Base-by-base conservation (phyloP, 148 eudicot species). In the Simmondsia chinensis region DNA sequence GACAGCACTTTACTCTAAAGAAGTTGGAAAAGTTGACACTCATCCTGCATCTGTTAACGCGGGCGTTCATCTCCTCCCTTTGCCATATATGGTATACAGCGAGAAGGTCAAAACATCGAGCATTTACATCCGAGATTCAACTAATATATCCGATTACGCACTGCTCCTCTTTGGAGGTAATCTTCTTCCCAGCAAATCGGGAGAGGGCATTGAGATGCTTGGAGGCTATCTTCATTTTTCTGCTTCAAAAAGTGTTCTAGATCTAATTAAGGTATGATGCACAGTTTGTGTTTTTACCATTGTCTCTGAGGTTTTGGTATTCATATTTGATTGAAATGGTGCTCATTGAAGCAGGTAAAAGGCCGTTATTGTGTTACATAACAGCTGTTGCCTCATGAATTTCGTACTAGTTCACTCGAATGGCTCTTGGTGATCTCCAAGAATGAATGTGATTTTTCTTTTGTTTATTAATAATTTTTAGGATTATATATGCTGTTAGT, bases 141-240 rank as follows among this genome's bases (percentile, higher is more conserved):
- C 95, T 15, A 85, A 85, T 49, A 91, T 86, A 54, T 91, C 99
- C 2, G 95, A 85, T 60, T 91, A 91, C 52, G 94, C 95, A 52
- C 79, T 91, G 29, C 83, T 91, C 27, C 70, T 91, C 73, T 91
- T 91, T 54, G 99, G 99, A n/a, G 99, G 99, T 42, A 86, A 73
- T 70, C 89, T 91, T 51, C 60, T 75, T 60, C 77, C 94, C 0
- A 79, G 86, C 69, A 60, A 75, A 61, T 72, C 69, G n/a, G 95
- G 95, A 26, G 80, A 74, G 58, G 99, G 99, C 17, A 91, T 91
- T 35, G 99, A 91, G 69, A 91, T 91, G 97, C 88, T 91, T 27
- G 95, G 87, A 9, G 97, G 97, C 20, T 91, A 91, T 64, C 94
- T 91, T 47, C 88, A 85, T 64, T 91, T 91, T 56, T 91, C 95